These are phyloP conservation scores for Plasmopara viticola DNA, from an alignment of 352 stramenopile species.

Conservation along the genomic window DNA sequence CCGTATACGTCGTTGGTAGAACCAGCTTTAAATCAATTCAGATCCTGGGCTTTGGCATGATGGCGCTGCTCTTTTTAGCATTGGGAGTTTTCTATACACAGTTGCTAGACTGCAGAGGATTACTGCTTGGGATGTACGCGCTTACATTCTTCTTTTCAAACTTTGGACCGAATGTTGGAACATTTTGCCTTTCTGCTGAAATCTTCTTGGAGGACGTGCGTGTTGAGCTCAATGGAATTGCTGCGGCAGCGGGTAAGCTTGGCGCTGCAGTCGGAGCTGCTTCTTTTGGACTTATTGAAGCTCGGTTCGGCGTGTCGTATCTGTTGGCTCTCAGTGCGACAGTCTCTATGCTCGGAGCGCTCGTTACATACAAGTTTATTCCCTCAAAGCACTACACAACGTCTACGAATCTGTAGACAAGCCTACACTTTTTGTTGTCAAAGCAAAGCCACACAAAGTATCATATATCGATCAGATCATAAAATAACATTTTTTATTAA, in stretches of 20 bases:
- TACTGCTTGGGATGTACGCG: constrained; percentile 63
- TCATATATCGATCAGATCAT: too few relatives aligned
- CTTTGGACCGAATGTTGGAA: constrained; percentile 83
- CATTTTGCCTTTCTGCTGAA: constrained; percentile 79
- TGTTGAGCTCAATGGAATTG: constrained; percentile 78
- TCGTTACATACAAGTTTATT: constrained; percentile 64
- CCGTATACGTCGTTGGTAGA: constrained; percentile 50
- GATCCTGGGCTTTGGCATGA: constrained; percentile 67
- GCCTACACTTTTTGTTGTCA: too few relatives aligned
- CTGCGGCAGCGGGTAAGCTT: constrained; percentile 70
- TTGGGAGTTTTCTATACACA: constrained; percentile 51
- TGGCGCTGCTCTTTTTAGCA: constrained; percentile 58
- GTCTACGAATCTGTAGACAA: background rate
- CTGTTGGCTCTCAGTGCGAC: constrained; percentile 52
- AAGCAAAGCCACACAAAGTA: too few relatives aligned
- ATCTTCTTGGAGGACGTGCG: constrained; percentile 65
- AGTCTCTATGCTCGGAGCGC: constrained; percentile 49
- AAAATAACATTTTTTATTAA: too few relatives aligned
- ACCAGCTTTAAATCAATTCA: constrained; percentile 78
- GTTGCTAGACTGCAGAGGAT: constrained; percentile 31
- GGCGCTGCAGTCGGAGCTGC: constrained; percentile 55
- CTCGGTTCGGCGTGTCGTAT: constrained; percentile 44
- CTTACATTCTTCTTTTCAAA: constrained; percentile 88
- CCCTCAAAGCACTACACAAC: constrained; percentile 37
- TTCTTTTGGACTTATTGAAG: constrained; percentile 58